phyloP scores from a whole-genome alignment of 371 early-diverging fungal species.

The Umbelopsis sp. region DNA sequence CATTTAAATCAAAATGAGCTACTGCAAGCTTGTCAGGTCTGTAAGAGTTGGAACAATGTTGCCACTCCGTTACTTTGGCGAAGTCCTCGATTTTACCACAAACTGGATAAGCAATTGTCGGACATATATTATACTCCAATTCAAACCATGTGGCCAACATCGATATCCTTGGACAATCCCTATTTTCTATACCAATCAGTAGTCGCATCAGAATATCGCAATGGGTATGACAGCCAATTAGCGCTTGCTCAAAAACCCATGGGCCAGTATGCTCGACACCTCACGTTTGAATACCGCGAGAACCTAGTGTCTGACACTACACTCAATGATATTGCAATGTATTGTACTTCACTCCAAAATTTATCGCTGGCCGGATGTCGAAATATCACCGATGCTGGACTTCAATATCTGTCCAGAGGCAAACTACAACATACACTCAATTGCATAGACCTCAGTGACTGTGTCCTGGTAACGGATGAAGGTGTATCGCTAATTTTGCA shows the following conservation, averaged over 20 bases:
- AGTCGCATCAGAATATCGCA: slow-evolving; percentile 1
- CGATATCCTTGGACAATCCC: neutral
- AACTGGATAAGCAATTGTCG: slow-evolving; percentile 7
- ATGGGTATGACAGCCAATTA: neutral
- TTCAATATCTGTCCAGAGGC: neutral
- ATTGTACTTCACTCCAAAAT: neutral
- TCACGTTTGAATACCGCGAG: neutral
- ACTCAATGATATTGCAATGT: neutral
- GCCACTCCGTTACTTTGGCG: slow-evolving; percentile 1
- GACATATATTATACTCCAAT: slow-evolving; percentile 1
- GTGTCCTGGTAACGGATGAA: neutral
- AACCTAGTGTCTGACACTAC: neutral
- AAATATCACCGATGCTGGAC: slow-evolving; percentile 3
- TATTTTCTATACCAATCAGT: slow-evolving; percentile 1
- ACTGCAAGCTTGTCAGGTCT: neutral
- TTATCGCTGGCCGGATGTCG: neutral
- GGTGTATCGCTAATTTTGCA: neutral
- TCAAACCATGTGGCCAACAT: slow-evolving; percentile 7
- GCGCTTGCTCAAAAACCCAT: neutral
- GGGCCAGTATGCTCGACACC: neutral
- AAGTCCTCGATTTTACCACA: slow-evolving; percentile 3
- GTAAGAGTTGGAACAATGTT: neutral
- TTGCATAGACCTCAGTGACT: neutral
- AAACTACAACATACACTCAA: neutral
- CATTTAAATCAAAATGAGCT: neutral